Evolutionary conservation across 2,329 filamentous ascomycete species (phyloP), one percentile per base, ranked within the genome.

Genomic region (Capronia coronata): DNA sequence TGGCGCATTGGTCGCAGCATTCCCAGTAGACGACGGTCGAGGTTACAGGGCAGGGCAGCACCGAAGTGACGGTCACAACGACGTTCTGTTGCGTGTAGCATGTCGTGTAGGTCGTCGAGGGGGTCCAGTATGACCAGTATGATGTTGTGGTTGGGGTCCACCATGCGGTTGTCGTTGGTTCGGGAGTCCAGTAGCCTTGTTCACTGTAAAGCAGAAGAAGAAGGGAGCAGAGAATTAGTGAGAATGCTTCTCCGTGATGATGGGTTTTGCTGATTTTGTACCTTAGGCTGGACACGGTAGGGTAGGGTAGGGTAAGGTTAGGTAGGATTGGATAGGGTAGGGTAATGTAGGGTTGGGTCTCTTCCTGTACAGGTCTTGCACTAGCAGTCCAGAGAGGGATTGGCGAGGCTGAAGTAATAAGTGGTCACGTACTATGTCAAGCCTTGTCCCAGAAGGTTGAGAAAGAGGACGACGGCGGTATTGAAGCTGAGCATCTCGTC

Each of bases 101-200:
- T 32, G 53, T 48, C 8, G 54, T 56, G 37, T 53, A 58, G 18
- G 55, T 56, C 13, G 52, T 51, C 10, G 53, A 48, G 3, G 55
- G 52, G 2, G 50, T 56, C 48, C 49, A 58, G 35, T 42, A 45
- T 21, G 53, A 51, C 44, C 43, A 51, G 41, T 58, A 58, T 14
- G 52, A 58, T 23, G 55, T 58, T 14, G 55, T 53, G 29, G 53
- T 58, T 14, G 55, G 55, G 11, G 53, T 54, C 51, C 52, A 55
- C 49, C 49, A 55, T 37, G 38, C 39, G 2, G 48, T 51, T 27
- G 52, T 51, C 18, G 45, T 44, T 8, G 43, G n/a, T 41, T 21
- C 14, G 14, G 51, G 38, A 14, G 54, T 57, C 49, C 49, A 57
- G 25, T 51, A 51, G 27, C 55, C 55, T 5, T 48, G 44, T 41